phyloP scores from a whole-genome alignment of 2,329 filamentous ascomycete species.

The Colletotrichum coccodes region DNA sequence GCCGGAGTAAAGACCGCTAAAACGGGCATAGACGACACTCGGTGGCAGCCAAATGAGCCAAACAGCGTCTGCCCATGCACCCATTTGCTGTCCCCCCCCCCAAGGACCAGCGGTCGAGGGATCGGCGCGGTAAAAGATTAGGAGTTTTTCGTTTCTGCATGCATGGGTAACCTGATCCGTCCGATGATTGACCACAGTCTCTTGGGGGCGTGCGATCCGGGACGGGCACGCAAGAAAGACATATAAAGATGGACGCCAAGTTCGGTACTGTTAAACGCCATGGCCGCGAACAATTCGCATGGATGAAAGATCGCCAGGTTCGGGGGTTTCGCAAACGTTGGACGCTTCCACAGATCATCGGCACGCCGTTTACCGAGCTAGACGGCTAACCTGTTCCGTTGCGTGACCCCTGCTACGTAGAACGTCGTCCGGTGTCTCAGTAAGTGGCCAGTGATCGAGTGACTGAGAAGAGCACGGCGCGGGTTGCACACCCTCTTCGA shows the following conservation, averaged over 20 bases:
- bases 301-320: not conserved
- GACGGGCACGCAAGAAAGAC: not conserved
- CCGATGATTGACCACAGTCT: not conserved
- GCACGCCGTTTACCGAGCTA: not conserved
- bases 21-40: not conserved
- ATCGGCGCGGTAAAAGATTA: slow-evolving; percentile 3
- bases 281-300: not conserved
- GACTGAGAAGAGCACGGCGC: not conserved
- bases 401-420: not conserved
- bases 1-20: slow-evolving; percentile 1
- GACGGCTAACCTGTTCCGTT: not conserved
- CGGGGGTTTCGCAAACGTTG: not conserved
- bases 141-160: slow-evolving; percentile 1
- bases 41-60: slow-evolving; percentile 13
- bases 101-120: not conserved
- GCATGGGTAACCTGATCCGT: slow-evolving; percentile 25
- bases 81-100: not conserved
- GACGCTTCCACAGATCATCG: not conserved
- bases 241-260: not conserved
- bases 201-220: not conserved
- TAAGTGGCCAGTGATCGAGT: not conserved
- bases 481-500: slow-evolving; percentile 25
- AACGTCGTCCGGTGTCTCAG: not conserved
- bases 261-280: not conserved
- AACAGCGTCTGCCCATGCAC: not conserved